phyloP scores from a whole-genome alignment of 2,329 filamentous ascomycete genomes.

The Purpureocillium lavendulum region DNA sequence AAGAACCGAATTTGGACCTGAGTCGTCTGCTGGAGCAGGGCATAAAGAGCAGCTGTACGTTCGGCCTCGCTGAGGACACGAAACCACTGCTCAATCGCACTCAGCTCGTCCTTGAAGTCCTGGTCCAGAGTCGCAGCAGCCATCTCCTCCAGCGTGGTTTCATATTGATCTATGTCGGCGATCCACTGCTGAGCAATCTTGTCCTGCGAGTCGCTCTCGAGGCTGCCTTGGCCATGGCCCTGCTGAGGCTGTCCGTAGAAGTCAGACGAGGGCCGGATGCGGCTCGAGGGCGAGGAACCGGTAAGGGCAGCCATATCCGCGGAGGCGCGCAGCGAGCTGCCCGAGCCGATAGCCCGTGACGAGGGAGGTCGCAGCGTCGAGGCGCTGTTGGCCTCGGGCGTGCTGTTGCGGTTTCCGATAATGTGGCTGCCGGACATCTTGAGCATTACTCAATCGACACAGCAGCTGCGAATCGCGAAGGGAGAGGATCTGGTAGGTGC shows the following conservation, averaged over 20 bases:
- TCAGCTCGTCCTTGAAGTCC: slow-evolving; percentile 98
- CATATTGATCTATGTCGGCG: slow-evolving; percentile 96
- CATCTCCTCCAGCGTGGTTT: slow-evolving; percentile 98
- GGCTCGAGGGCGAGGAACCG: slow-evolving; percentile 57
- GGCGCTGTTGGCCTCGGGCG: slow-evolving; percentile 78
- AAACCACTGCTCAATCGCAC: slow-evolving; percentile 99
- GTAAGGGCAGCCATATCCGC: slow-evolving; percentile 88
- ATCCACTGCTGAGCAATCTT: slow-evolving; percentile 98
- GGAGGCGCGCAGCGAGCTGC: slow-evolving; percentile 84
- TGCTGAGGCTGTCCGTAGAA: slow-evolving; percentile 76
- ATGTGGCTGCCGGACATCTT: slow-evolving; percentile 62
- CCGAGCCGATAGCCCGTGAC: slow-evolving; percentile 67
- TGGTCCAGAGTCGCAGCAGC: slow-evolving; percentile 96
- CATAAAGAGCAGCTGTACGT: slow-evolving; percentile 89
- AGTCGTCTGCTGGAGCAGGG: slow-evolving; percentile 92
- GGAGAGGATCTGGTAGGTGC: background rate
- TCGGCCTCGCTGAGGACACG: slow-evolving; percentile 94
- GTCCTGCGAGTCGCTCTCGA: slow-evolving; percentile 76
- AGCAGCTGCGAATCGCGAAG: slow-evolving; percentile 4
- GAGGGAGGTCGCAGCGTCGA: slow-evolving; percentile 76
- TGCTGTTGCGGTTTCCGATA: slow-evolving; percentile 89
- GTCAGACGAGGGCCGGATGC: slow-evolving; percentile 90
- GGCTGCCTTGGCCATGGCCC: slow-evolving; percentile 55
- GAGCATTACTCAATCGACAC: slow-evolving; percentile 32
- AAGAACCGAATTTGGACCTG: slow-evolving; percentile 99